Base-by-base conservation (phyloP, 331 rosid species). In the Stylosanthes scabra region DNA sequence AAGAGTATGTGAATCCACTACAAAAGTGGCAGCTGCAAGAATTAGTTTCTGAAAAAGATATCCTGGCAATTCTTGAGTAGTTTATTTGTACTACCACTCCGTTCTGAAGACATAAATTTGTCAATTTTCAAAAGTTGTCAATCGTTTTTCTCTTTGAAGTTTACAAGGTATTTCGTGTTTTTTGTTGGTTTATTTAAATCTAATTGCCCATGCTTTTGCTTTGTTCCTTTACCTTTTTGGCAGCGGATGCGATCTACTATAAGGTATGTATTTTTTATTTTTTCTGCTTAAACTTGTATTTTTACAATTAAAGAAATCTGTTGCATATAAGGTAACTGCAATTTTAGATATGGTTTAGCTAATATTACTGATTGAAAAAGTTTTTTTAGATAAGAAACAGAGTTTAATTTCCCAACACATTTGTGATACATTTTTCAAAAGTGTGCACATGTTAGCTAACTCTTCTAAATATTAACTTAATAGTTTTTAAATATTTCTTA, bases 161-260 rank as follows among this genome's bases (percentile, higher is more conserved):
- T 60, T 52, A 54, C n/a, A 7, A 78, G 27, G 9, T 51, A 12
- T 61, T 76, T 58, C 47, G 31, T 54, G 41, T 59, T 77, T 44
- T 61, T 52, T 3, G 42, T 45, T 46, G 13, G 13, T 47, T 69
- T 28, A 28, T 63, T 51, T 9, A 13, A 72, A 72, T 68, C 88
- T 83, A 63, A 81, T 42, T 13, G 42, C 50, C n/a, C 51, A 40
- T 65, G 4, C 37, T 49, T 69, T 78, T 81, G 50, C 40, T 70
- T 59, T 20, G 59, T 65, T 70, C 28, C 34, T 61, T 41, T 39
- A 9, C 52, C 47, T 14, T 54, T 76, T 86, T 86, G 79, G 86
- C 96, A 88, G 99, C 63, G 27, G 91, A 86, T 67, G 71, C 80
- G 49, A 76, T 88, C 83, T 91, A 85, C 83, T 91, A 76, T 78